Base-by-base conservation (phyloP, 2,329 filamentous ascomycete species). In the Ophiostoma pallidulum region DNA sequence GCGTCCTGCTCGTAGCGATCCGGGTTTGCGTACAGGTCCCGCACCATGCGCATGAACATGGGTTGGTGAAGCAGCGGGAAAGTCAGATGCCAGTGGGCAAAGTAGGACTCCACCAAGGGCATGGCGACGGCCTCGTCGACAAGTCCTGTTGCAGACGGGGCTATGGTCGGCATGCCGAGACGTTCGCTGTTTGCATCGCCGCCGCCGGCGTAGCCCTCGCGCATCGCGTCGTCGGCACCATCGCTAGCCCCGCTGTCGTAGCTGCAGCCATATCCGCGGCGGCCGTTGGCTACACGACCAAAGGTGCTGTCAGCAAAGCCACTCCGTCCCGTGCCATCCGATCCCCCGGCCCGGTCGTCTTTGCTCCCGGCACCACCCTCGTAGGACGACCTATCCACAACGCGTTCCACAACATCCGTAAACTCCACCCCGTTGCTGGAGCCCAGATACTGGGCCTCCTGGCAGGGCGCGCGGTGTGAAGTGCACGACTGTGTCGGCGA, bases 31-130 rank as follows among this genome's bases (percentile, higher is more conserved):
- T 46, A 46, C 2, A 41, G 28, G 14, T 46, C 44, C 3, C 29
- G 31, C 14, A 49, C 51, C 35, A 45, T 49, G n/a, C n/a, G 31
- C 38, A 55, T 18, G 33, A 55, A 55, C 28, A 29, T 48, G 22
- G 53, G 52, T n/a, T 50, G 47, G 33, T 54, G 43, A 29, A 55
- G 39, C 26, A 55, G 18, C 2, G 53, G 53, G 19, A 55, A 55
- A 6, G 48, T 51, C 4, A 53, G 32, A 41, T 54, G 53, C 31
- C 43, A 48, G 39, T 55, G 52, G 38, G 46, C 35, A 26, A 54
- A 55, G 36, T 54, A 55, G 12, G 41, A 37, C 28, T 53, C 45
- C 13, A 56, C 49, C 14, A 51, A 39, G 3, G 50, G 50, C 28
- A 39, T 42, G n/a, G 48, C 52, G 1, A 35, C 12, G 13, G 33